phyloP scores from a whole-genome alignment of 106 monocot genomes.

The Phalaenopsis aphrodite region DNA sequence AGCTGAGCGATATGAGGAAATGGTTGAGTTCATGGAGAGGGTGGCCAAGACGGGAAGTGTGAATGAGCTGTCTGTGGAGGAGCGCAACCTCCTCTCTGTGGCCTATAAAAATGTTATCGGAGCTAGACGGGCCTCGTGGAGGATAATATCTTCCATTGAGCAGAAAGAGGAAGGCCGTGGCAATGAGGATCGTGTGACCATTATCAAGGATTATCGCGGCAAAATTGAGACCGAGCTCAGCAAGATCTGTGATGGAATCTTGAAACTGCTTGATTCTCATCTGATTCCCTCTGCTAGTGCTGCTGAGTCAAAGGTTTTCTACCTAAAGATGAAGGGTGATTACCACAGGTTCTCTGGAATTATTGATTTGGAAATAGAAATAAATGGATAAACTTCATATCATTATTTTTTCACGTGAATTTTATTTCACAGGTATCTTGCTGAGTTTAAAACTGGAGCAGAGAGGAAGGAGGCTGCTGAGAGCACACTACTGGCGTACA shows the following conservation, averaged over 20 bases:
- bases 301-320: constrained; percentile 55
- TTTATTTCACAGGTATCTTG: constrained; percentile 36
- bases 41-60: constrained; percentile 36
- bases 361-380: background rate
- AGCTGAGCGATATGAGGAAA: constrained; percentile 58
- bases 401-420: constrained; percentile 3
- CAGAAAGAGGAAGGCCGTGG: constrained; percentile 52
- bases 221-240: constrained; percentile 41
- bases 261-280: constrained; percentile 46
- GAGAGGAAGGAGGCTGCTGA: constrained; percentile 60
- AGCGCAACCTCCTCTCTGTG: constrained; percentile 49
- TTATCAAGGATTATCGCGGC: constrained; percentile 40
- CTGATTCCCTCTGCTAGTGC: constrained; percentile 32
- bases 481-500: constrained; percentile 39
- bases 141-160: constrained; percentile 62
- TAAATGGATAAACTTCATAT: background rate
- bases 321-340: constrained; percentile 64
- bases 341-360: constrained; percentile 32
- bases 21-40: constrained; percentile 61
- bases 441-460: constrained; percentile 46
- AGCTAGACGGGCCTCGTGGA: constrained; percentile 50
- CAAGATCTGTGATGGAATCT: constrained; percentile 47
- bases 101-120: constrained; percentile 63
- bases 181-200: constrained; percentile 32
- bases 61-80: constrained; percentile 51